phyloP scores from a whole-genome alignment of 352 stramenopile species.

The Globisporangium polare region DNA sequence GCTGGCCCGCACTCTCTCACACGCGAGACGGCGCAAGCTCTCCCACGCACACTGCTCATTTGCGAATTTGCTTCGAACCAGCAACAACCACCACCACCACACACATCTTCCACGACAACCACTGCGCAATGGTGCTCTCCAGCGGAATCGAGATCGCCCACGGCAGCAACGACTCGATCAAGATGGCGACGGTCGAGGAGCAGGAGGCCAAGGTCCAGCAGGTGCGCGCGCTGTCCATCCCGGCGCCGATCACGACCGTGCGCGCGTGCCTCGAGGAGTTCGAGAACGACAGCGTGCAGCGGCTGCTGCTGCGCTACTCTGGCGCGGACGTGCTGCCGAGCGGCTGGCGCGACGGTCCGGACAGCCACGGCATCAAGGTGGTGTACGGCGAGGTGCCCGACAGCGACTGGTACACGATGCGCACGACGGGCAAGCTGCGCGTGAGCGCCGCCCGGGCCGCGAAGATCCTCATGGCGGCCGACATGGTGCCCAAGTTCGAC shows the following conservation, averaged over 20 bases:
- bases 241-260: slow-evolving; percentile 44
- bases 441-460: slow-evolving; percentile 53
- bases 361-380: slow-evolving; percentile 70
- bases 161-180: slow-evolving; percentile 28
- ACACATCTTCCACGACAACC: too few species aligned
- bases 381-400: slow-evolving; percentile 57
- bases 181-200: slow-evolving; percentile 26
- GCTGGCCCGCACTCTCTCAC: too few species aligned
- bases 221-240: slow-evolving; percentile 37
- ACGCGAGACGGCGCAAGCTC: too few species aligned
- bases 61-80: slow-evolving; percentile 12
- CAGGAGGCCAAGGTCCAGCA: slow-evolving; percentile 35
- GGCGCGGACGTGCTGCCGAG: slow-evolving; percentile 57
- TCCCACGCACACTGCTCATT: slow-evolving; percentile 1
- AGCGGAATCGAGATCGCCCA: slow-evolving; percentile 48
- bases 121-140: slow-evolving; percentile 40
- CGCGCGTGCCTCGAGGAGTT: slow-evolving; percentile 45
- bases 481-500: slow-evolving; percentile 75
- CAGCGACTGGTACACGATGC: slow-evolving; percentile 74
- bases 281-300: slow-evolving; percentile 51
- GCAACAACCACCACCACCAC: slow-evolving; percentile 11
- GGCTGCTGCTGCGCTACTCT: slow-evolving; percentile 50
- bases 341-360: slow-evolving; percentile 61
- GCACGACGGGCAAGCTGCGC: slow-evolving; percentile 52
- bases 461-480: slow-evolving; percentile 38